These are phyloP conservation scores for Blastobotrys aristatus DNA, from an alignment of 1,139 yeast species.

Conservation along the genomic window DNA sequence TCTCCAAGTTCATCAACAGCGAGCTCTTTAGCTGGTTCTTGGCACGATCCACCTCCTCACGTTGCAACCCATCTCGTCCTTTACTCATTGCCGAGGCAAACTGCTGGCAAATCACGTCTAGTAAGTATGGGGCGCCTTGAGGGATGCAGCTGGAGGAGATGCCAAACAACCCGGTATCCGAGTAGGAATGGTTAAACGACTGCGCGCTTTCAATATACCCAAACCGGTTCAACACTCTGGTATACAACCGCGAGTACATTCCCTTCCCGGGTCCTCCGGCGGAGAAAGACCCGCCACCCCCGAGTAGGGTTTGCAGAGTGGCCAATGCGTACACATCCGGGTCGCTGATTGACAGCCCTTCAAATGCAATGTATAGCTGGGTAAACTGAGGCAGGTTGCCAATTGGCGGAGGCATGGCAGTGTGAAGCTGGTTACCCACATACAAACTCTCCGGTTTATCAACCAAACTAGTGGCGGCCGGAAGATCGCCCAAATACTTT, in stretches of 20 bases:
- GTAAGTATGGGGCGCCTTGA: slow-evolving; percentile 76
- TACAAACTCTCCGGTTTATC: slow-evolving; percentile 9
- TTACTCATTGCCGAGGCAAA: slow-evolving; percentile 57
- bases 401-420: slow-evolving; percentile 39
- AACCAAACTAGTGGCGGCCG: slow-evolving; percentile 5
- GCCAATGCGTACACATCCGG: slow-evolving; percentile 91
- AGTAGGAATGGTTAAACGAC: slow-evolving; percentile 84
- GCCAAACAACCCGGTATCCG: slow-evolving; percentile 90
- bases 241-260: slow-evolving; percentile 91
- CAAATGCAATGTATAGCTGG: slow-evolving; percentile 83
- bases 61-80: slow-evolving; percentile 56
- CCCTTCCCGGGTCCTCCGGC: slow-evolving; percentile 99
- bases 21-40: slow-evolving; percentile 90
- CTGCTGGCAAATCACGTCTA: slow-evolving; percentile 77
- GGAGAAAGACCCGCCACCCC: slow-evolving; percentile 96
- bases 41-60: slow-evolving; percentile 76
- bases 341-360: slow-evolving; percentile 77
- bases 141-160: slow-evolving; percentile 81
- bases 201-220: slow-evolving; percentile 88
- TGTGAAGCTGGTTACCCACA: slow-evolving; percentile 14
- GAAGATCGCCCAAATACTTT: slow-evolving; percentile 52
- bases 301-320: slow-evolving; percentile 83
- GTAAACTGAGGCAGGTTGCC: slow-evolving; percentile 77
- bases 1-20: slow-evolving; percentile 85
- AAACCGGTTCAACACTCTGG: slow-evolving; percentile 84